A percentile compares a stretch with the other conserved stretches of the same genome.
phyloP scores from a whole-genome alignment of 371 early-diverging fungal species.

The Rhizopus arrhizus region DNA sequence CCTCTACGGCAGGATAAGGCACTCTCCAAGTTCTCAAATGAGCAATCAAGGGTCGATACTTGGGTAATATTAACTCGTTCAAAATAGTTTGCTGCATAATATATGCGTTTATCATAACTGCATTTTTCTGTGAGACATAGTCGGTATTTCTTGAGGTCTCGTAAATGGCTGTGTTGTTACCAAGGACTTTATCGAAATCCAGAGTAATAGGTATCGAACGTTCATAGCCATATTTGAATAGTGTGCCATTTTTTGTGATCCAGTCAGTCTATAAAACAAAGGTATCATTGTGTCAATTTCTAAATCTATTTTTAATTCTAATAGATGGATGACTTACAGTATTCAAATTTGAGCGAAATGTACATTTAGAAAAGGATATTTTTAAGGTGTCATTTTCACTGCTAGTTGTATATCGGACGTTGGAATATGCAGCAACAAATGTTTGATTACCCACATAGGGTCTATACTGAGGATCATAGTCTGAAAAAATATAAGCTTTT shows the following conservation, averaged over 20 bases:
- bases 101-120: conserved; percentile 23
- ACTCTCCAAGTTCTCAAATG: conserved; percentile 2
- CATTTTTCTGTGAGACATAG: not conserved
- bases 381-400: not conserved
- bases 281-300: not conserved
- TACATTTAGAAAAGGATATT: conserved; percentile 16
- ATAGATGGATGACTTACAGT: conserved; percentile 2
- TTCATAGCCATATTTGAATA: conserved; percentile 1
- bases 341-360: conserved; percentile 12
- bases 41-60: conserved; percentile 4
- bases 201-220: conserved; percentile 14
- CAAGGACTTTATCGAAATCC: conserved; percentile 20
- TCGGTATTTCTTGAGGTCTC: not conserved
- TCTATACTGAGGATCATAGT: conserved; percentile 20
- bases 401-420: not conserved
- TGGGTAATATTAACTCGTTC: conserved; percentile 7
- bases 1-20: not conserved
- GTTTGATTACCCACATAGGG: conserved; percentile 31
- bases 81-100: conserved; percentile 23
- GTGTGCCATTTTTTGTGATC: conserved; percentile 5
- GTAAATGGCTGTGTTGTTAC: conserved; percentile 13
- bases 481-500: not conserved
- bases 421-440: conserved; percentile 24
- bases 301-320: not conserved
- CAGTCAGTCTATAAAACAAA: conserved; percentile 14